Evolutionary conservation across 1,139 yeast species (phyloP).

Genomic region (Lodderomyces beijingensis): DNA sequence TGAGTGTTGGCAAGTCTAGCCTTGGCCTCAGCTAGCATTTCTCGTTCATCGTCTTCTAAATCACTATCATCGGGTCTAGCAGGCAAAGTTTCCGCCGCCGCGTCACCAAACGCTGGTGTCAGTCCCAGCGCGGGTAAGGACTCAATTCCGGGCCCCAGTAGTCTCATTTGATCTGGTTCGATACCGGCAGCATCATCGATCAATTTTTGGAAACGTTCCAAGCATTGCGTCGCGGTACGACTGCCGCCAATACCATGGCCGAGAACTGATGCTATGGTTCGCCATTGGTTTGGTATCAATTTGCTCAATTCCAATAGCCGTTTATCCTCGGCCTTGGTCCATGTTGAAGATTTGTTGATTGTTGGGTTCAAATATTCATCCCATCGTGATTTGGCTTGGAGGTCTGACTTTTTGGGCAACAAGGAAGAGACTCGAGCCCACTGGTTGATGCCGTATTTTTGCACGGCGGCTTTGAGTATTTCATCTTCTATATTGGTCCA

Average conservation of each 20-base stretch:
- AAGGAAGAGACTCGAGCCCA: constrained; percentile 93
- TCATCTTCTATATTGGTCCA: constrained; percentile 95
- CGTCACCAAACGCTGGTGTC: constrained; percentile 50
- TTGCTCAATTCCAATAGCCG: constrained; percentile 63
- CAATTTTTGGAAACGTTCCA: constrained; percentile 79
- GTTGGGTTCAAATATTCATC: constrained; percentile 80
- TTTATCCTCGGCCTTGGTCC: constrained; percentile 79
- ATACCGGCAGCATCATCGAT: constrained; percentile 48
- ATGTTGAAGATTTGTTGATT: constrained; percentile 53
- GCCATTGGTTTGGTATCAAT: constrained; percentile 89
- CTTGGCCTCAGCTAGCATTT: constrained; percentile 90
- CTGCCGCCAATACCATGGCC: too few species aligned
- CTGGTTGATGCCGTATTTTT: constrained; percentile 89
- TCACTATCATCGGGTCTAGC: constrained; percentile 68
- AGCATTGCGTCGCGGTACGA: constrained; percentile 85
- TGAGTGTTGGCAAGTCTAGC: constrained; percentile 90
- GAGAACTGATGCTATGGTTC: constrained; percentile 74
- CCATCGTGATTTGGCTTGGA: constrained; percentile 94
- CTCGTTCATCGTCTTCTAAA: constrained; percentile 83
- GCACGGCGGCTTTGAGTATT: constrained; percentile 82
- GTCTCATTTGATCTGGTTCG: constrained; percentile 26
- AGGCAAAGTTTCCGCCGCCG: constrained; percentile 77
- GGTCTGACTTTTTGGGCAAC: constrained; percentile 79
- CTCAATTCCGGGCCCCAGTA: constrained; percentile 55
- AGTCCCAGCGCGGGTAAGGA: constrained; percentile 42